A percentile compares a stretch with the other conserved stretches of the same genome.
These are phyloP conservation scores for Diaporthe destruens DNA, from an alignment of 2,329 filamentous ascomycete species.

Conservation along the genomic window DNA sequence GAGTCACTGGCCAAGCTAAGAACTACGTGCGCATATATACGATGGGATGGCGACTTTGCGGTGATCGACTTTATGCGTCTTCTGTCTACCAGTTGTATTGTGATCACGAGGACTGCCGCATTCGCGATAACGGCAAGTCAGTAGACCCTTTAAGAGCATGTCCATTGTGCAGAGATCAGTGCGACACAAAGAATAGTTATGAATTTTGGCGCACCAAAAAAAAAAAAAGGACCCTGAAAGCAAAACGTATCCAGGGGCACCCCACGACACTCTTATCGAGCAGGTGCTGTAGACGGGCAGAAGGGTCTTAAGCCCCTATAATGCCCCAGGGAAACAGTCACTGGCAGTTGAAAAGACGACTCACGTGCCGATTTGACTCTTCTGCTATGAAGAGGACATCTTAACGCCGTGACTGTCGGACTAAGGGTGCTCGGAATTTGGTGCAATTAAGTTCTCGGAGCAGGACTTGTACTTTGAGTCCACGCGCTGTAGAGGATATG, in stretches of 20 bases:
- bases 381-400: no score
- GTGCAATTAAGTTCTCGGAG: neutral
- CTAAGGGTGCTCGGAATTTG: neutral
- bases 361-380: neutral
- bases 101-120: neutral
- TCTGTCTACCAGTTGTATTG: neutral
- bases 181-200: no score
- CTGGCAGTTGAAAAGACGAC: neutral
- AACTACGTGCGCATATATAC: neutral
- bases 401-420: slow-evolving; percentile 1
- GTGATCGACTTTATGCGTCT: neutral
- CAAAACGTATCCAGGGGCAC: neutral
- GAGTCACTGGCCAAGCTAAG: no score
- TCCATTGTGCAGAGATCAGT: neutral
- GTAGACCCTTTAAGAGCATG: neutral
- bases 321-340: neutral
- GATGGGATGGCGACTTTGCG: neutral
- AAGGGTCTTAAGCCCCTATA: neutral
- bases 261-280: neutral
- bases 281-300: neutral
- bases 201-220: no score
- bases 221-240: neutral
- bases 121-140: neutral
- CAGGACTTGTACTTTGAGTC: neutral
- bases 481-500: neutral